phyloP scores from a whole-genome alignment of 208 protist species.

The Crithidia fasciculata region DNA sequence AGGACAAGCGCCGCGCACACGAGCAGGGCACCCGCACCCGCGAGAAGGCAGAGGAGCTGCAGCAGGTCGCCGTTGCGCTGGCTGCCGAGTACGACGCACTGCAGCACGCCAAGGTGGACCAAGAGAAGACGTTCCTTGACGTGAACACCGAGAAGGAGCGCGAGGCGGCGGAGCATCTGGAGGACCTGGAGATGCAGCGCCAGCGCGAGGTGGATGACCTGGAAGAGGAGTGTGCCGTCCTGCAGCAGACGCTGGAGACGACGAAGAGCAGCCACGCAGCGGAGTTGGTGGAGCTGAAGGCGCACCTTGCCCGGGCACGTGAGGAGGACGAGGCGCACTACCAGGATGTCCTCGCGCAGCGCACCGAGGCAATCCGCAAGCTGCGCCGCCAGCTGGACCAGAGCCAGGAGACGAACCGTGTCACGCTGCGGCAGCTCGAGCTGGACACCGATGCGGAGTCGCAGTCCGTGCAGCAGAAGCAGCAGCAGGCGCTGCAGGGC shows the following conservation, averaged over 20 bases:
- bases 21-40: conserved; percentile 93
- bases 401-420: conserved; percentile 78
- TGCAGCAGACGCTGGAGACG: conserved; percentile 76
- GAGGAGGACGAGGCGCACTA: conserved; percentile 81
- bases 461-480: conserved; percentile 77
- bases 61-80: conserved; percentile 73
- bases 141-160: conserved; percentile 85
- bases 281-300: conserved; percentile 43
- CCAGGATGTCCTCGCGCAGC: conserved; percentile 76
- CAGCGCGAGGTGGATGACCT: conserved; percentile 90
- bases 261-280: conserved; percentile 47
- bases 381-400: conserved; percentile 72
- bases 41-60: conserved; percentile 91
- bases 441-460: conserved; percentile 95
- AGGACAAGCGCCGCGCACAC: conserved; percentile 93
- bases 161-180: conserved; percentile 65
- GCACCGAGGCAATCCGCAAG: conserved; percentile 62
- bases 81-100: conserved; percentile 82
- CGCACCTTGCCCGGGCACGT: conserved; percentile 39
- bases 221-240: conserved; percentile 70
- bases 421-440: conserved; percentile 91
- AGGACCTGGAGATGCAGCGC: conserved; percentile 79
- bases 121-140: conserved; percentile 92
- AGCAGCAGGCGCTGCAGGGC: conserved; percentile 71
- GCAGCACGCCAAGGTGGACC: conserved; percentile 86